Base-by-base conservation (phyloP, 768 basidiomycete genomes). In the Kondoa malvinella region DNA sequence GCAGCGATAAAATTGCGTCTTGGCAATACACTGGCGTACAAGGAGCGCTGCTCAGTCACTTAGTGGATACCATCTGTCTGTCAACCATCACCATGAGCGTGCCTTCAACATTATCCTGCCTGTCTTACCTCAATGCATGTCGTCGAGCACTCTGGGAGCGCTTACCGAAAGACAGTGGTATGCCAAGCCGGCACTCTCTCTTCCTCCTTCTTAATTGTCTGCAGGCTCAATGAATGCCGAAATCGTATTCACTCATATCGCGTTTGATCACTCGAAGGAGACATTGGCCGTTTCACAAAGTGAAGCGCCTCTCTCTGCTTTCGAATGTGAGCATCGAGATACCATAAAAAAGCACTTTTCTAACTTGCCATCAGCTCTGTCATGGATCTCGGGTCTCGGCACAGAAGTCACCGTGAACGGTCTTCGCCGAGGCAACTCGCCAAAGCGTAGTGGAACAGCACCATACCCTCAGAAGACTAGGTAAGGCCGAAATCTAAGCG, bases 1-100 rank as follows among this genome's bases (percentile, higher is more conserved):
- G 92, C 77, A 89, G 87, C 71, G 92, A 97, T 76, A 97, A 97
- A 77, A 86, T 97, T 56, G 89, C 90, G 0, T 78, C 82, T 2
- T 97, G 92, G 91, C 84, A 81, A 66, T 82, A 86, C 0, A 79
- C 90, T 2, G 92, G 92, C 0, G 80, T 94, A 29, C 90, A 94
- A 74, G 92, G 94, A 1, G 86, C 88, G 1, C 78, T 95, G 61
- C 82, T 83, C 1, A 81, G 85, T 4, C 3, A 77, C 69, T 17
- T 79, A 82, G 70, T 77, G 84, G 56, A 73, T 16, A 71, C 71
- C 1, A 87, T 92, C 4, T 89, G 89, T 74, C 77, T 92, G 26
- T 76, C 78, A 57, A 74, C 76, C 29, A 77, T 96, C 21, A 78
- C 91, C 65, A 79, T 97, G 1, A 89, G 91, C 1, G 89, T 86